Percentiles rank a stretch among this genome's conserved stretches.
Evolutionary conservation across 257 asterid species (phyloP).

Genomic region (Apocynum venetum): DNA sequence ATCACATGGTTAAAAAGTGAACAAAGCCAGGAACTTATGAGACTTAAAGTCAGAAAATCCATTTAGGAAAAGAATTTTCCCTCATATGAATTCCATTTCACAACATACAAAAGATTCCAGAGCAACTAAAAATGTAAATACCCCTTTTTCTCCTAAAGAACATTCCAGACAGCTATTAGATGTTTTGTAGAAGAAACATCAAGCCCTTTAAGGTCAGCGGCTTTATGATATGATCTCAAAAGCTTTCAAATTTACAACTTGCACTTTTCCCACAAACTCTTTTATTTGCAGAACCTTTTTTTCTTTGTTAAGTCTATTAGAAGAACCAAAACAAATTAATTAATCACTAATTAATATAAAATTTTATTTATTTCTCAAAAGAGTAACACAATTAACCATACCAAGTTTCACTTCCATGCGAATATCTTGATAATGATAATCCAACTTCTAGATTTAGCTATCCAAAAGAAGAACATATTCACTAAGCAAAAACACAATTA

Average conservation of each 20-base stretch:
- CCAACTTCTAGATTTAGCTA: too few relatives aligned
- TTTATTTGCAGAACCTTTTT: too few relatives aligned
- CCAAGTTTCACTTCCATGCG: background rate
- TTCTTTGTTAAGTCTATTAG: too few relatives aligned
- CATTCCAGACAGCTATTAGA: background rate
- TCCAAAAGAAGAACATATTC: background rate
- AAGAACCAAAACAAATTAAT: background rate
- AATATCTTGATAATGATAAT: too few relatives aligned
- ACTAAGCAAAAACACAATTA: background rate
- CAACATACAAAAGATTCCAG: background rate
- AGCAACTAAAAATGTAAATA: background rate
- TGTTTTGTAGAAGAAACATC: background rate
- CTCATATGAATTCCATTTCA: background rate
- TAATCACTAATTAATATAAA: background rate
- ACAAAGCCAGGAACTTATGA: background rate
- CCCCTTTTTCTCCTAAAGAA: background rate
- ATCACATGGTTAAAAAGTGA: background rate
- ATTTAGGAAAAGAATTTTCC: background rate
- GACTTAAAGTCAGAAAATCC: background rate
- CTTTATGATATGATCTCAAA: background rate
- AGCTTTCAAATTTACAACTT: background rate
- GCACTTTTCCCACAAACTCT: background rate
- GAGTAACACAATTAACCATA: background rate
- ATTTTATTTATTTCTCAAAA: too few relatives aligned
- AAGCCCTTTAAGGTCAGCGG: background rate